A percentile compares a stretch with the other conserved stretches of the same genome.
These are phyloP conservation scores for Xylaria hypoxylon DNA, from an alignment of 2,329 filamentous ascomycete species.

Conservation along the genomic window DNA sequence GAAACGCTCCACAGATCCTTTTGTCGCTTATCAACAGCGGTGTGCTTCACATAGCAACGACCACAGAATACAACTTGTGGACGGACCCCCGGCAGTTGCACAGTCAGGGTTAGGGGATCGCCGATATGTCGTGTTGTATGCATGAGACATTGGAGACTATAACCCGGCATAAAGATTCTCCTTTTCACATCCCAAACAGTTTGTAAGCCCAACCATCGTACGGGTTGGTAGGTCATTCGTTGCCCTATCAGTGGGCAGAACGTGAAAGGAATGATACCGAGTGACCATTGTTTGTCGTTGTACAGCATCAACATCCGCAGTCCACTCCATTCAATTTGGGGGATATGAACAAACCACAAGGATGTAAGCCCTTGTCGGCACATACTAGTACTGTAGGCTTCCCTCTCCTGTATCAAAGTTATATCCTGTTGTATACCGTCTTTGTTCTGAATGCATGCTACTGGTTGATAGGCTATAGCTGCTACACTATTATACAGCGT, in stretches of 20 bases:
- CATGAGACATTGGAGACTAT: conserved; percentile 10
- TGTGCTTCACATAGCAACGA: conserved; percentile 1
- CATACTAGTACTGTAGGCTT: not conserved
- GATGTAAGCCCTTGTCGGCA: conserved; percentile 4
- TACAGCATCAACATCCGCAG: conserved; percentile 7
- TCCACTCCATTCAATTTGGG: not conserved
- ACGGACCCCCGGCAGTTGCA: conserved; percentile 24
- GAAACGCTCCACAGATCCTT: conserved; percentile 13
- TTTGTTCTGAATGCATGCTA: not conserved
- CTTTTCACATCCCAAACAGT: conserved; percentile 14
- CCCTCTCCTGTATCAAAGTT: not conserved
- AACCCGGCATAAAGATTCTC: conserved; percentile 5
- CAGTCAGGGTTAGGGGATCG: not conserved
- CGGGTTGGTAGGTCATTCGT: not conserved
- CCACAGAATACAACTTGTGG: not conserved
- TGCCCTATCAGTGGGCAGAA: not conserved
- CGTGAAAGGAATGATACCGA: not conserved
- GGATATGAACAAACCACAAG: not conserved
- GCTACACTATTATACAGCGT: no score
- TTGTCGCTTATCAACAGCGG: not conserved
- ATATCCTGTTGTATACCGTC: not conserved
- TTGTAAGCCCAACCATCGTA: not conserved
- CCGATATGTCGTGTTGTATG: conserved; percentile 22
- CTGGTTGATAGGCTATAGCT: conserved; percentile 24
- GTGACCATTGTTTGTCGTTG: not conserved